Evolutionary conservation across 192 early-diverging fungal species (phyloP).

Genomic region (Phycomyces blakesleeanus): DNA sequence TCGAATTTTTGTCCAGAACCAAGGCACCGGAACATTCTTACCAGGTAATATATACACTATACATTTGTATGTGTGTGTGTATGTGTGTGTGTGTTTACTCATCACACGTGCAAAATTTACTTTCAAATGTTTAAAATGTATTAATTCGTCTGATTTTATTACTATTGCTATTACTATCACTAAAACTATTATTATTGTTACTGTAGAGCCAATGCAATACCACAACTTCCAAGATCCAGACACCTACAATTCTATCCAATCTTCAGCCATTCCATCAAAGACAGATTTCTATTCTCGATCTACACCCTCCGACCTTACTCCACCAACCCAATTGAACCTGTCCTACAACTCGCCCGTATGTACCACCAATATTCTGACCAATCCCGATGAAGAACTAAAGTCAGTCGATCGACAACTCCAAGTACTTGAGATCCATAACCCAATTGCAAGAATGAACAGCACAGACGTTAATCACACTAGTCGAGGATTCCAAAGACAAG

Average conservation of each 20-base stretch:
- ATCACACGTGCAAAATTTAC: too few relatives aligned
- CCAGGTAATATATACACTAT: slow-evolving; percentile 38
- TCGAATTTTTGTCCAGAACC: slow-evolving; percentile 51
- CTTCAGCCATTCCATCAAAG: background rate
- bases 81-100: too few relatives aligned
- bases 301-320: too few relatives aligned
- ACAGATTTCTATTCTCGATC: background rate
- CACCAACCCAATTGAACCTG: background rate
- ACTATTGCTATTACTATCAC: too few relatives aligned
- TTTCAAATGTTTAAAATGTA: too few relatives aligned
- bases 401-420: slow-evolving; percentile 15
- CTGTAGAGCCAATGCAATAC: background rate
- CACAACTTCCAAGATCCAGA: background rate
- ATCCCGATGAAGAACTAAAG: slow-evolving; percentile 21
- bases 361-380: slow-evolving; percentile 10
- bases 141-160: too few relatives aligned
- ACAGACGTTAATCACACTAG: too few relatives aligned
- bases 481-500: too few relatives aligned
- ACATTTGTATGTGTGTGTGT: too few relatives aligned
- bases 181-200: too few relatives aligned
- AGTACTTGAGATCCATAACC: background rate
- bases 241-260: too few relatives aligned
- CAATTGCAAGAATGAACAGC: too few relatives aligned
- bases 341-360: background rate
- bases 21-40: slow-evolving; percentile 55